phyloP scores from a whole-genome alignment of 164 flowering plant species.

The Piper betle region DNA sequence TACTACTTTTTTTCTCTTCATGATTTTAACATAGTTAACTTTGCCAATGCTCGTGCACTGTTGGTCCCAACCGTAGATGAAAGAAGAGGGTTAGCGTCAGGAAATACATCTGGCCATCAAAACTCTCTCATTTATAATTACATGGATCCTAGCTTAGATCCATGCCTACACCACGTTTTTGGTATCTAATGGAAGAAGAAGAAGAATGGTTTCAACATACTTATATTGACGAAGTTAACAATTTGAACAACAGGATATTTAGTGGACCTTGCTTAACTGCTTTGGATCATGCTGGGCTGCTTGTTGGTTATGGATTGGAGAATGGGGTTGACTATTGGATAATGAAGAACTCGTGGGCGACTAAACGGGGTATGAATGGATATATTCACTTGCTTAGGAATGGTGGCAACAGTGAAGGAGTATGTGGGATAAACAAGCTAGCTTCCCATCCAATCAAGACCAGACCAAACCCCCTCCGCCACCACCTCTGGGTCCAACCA shows the following conservation, averaged over 20 bases:
- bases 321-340: conserved; percentile 84
- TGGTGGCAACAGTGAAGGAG: conserved; percentile 38
- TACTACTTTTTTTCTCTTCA: background rate
- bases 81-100: too few relatives aligned
- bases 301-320: conserved; percentile 73
- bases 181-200: too few relatives aligned
- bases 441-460: conserved; percentile 87
- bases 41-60: too few relatives aligned
- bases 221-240: too few relatives aligned
- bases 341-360: conserved; percentile 87
- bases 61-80: too few relatives aligned
- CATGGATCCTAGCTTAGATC: too few relatives aligned
- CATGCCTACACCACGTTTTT: too few relatives aligned
- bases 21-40: too few relatives aligned
- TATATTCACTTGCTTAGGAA: conserved; percentile 63
- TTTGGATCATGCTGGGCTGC: conserved; percentile 73
- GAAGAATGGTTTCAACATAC: too few relatives aligned
- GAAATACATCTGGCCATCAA: too few relatives aligned
- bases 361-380: conserved; percentile 71
- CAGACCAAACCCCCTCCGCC: conserved; percentile 74
- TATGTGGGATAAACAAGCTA: conserved; percentile 82
- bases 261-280: conserved; percentile 74
- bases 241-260: conserved; percentile 44
- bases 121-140: too few relatives aligned
- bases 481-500: conserved; percentile 63